phyloP scores from a whole-genome alignment of 345 rosid genomes.

The Euphorbia pulcherrima region DNA sequence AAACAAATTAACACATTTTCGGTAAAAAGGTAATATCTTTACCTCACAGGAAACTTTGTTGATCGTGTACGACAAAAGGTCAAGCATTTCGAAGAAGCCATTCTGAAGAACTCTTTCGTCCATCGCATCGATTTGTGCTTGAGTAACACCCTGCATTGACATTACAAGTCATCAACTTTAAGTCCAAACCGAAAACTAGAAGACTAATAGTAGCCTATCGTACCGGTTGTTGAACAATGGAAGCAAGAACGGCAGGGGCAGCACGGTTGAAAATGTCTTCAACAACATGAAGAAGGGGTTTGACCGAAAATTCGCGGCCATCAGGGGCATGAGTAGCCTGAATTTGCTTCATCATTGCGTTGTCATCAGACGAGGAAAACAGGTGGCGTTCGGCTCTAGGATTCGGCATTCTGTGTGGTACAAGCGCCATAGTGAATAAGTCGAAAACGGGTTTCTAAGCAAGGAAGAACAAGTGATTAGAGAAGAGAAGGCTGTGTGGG shows the following conservation, averaged over 20 bases:
- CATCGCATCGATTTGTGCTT: constrained; percentile 25
- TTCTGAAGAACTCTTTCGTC: constrained; percentile 37
- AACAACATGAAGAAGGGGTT: constrained; percentile 39
- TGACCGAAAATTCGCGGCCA: constrained; percentile 40
- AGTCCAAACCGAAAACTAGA: background rate
- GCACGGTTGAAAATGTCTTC: constrained; percentile 51
- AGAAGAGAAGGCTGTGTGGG: constrained; percentile 9
- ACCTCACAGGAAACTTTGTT: constrained; percentile 62
- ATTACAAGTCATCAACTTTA: background rate
- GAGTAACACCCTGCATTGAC: constrained; percentile 24
- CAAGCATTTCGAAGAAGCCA: constrained; percentile 36
- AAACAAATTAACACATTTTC: background rate
- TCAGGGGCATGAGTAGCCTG: constrained; percentile 57
- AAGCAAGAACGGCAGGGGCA: constrained; percentile 12
- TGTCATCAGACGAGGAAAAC: constrained; percentile 52
- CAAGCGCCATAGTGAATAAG: constrained; percentile 12
- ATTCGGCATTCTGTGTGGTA: background rate
- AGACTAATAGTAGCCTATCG: too few species aligned
- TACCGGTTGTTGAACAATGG: constrained; percentile 22
- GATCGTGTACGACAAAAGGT: constrained; percentile 38
- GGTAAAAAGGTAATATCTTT: background rate
- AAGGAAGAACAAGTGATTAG: background rate
- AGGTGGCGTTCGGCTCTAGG: constrained; percentile 12
- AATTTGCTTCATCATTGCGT: constrained; percentile 48
- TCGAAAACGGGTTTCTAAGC: background rate